Evolutionary conservation across 495 filamentous ascomycete species (phyloP).

Genomic region (Penicillium soppii): DNA sequence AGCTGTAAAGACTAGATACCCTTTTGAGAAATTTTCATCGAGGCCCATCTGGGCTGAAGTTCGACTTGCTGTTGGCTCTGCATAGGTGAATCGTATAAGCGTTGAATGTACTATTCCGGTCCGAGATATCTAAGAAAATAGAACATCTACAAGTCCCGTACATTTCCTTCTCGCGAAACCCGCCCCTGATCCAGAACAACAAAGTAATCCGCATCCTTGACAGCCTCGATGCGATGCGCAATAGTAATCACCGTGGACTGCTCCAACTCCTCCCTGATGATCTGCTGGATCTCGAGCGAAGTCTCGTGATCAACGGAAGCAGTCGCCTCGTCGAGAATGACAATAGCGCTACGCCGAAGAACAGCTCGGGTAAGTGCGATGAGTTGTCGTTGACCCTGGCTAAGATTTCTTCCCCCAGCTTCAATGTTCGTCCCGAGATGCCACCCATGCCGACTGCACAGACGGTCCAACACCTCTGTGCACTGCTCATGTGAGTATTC

Average conservation of each 20-base stretch:
- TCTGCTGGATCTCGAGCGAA: constrained; percentile 71
- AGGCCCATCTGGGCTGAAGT: constrained; percentile 23
- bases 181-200: constrained; percentile 68
- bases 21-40: constrained; percentile 14
- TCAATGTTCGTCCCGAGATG: constrained; percentile 54
- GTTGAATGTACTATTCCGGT: no score
- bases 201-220: constrained; percentile 72
- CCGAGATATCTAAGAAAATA: constrained; percentile 41
- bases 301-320: constrained; percentile 80
- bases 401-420: constrained; percentile 57
- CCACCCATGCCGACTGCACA: constrained; percentile 54
- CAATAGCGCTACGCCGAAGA: constrained; percentile 55
- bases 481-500: constrained; percentile 53
- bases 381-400: constrained; percentile 62
- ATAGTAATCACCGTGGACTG: constrained; percentile 84
- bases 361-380: constrained; percentile 60
- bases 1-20: constrained; percentile 64
- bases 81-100: no score
- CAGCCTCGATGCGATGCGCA: constrained; percentile 79
- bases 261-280: constrained; percentile 71
- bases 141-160: constrained; percentile 19
- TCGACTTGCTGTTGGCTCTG: no score
- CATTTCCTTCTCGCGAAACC: constrained; percentile 39
- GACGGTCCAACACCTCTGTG: constrained; percentile 45
- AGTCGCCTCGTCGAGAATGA: constrained; percentile 80